Evolutionary conservation across 2,329 filamentous ascomycete species (phyloP).

Genomic region (Whalleya microplaca): DNA sequence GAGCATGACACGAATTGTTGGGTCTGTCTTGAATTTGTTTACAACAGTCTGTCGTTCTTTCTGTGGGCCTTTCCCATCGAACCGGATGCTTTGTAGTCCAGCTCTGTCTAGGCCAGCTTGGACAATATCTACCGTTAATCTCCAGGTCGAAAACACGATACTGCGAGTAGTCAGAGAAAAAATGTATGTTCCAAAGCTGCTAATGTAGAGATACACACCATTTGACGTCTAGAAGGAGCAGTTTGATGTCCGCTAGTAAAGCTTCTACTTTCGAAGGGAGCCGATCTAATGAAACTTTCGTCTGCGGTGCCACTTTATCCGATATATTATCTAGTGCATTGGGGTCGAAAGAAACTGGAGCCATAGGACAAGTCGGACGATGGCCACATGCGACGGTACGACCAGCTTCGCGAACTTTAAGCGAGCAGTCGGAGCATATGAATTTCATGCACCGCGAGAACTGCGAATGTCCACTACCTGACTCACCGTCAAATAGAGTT

Average conservation of each 20-base stretch:
- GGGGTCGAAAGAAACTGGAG: conserved; percentile 30
- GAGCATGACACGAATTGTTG: conserved; percentile 46
- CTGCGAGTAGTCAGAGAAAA: conserved; percentile 40
- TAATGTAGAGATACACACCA: conserved; percentile 34
- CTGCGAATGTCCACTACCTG: background rate
- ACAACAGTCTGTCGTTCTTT: conserved; percentile 46
- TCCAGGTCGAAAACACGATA: conserved; percentile 57
- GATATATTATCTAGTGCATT: conserved; percentile 29
- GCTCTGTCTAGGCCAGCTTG: conserved; percentile 43
- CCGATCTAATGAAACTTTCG: background rate
- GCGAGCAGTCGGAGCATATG: conserved; percentile 37
- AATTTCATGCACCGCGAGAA: conserved; percentile 42
- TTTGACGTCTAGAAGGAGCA: conserved; percentile 35
- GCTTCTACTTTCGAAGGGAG: conserved; percentile 41
- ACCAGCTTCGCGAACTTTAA: background rate
- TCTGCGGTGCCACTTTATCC: background rate
- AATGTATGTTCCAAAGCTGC: too few relatives aligned
- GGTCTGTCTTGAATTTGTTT: conserved; percentile 44
- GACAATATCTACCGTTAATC: conserved; percentile 51
- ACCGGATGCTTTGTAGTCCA: conserved; percentile 42
- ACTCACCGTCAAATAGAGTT: conserved; percentile 21
- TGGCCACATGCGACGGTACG: conserved; percentile 30
- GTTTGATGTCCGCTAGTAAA: conserved; percentile 38
- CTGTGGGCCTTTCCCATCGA: conserved; percentile 51
- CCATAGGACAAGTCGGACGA: conserved; percentile 24